Evolutionary conservation across 331 rosid genomes (phyloP).

Genomic region (Pyrus hybrid): DNA sequence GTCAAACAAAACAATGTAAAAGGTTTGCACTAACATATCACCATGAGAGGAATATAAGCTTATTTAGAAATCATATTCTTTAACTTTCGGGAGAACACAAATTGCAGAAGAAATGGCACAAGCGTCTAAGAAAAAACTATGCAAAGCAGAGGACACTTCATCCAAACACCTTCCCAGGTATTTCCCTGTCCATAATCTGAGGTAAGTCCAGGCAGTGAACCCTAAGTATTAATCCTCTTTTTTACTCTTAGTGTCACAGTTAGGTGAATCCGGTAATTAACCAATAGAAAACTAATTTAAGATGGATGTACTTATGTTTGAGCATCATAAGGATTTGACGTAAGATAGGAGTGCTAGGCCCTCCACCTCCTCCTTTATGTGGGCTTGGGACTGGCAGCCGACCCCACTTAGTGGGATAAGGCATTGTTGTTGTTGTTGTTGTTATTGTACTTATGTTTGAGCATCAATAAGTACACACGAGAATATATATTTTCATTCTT

Average conservation of each 20-base stretch:
- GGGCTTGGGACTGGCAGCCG: too few species aligned
- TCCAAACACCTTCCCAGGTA: constrained; percentile 8
- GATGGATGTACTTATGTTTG: neutral
- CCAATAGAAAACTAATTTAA: neutral
- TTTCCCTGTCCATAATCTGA: neutral
- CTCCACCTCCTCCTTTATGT: too few species aligned
- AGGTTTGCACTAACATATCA: neutral
- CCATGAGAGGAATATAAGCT: neutral
- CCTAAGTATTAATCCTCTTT: neutral
- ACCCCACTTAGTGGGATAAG: too few species aligned
- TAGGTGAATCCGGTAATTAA: constrained; percentile 1
- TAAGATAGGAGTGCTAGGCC: too few species aligned
- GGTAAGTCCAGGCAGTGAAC: neutral
- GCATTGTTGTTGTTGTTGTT: too few species aligned
- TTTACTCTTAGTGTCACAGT: neutral
- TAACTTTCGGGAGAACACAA: neutral
- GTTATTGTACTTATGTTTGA: neutral
- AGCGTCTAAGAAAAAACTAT: neutral
- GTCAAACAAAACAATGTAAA: neutral
- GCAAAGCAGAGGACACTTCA: neutral
- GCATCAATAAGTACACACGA: neutral
- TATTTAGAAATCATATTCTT: neutral
- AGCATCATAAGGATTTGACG: neutral
- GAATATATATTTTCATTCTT: neutral
- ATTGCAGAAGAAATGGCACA: neutral